Evolutionary conservation across 805 yeast genomes (phyloP).

Genomic region (Novakomyces olei): DNA sequence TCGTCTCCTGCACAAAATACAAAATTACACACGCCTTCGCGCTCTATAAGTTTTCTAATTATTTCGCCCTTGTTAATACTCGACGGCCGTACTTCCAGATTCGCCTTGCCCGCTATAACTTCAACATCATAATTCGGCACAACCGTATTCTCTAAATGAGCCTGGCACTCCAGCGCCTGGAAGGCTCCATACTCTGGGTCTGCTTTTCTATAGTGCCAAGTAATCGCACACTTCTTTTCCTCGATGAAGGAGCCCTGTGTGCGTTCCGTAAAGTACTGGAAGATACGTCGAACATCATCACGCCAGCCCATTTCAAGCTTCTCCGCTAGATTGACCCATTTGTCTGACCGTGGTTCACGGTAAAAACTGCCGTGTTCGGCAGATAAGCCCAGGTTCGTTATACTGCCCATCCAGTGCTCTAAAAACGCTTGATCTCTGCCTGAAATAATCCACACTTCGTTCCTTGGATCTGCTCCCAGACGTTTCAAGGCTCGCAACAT

Average conservation of each 20-base stretch:
- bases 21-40: slow-evolving; percentile 42
- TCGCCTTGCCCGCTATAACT: slow-evolving; percentile 93
- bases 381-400: slow-evolving; percentile 49
- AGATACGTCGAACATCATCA: slow-evolving; percentile 48
- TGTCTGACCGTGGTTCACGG: slow-evolving; percentile 32
- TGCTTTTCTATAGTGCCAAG: slow-evolving; percentile 93
- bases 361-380: slow-evolving; percentile 97
- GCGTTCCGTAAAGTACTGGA: slow-evolving; percentile 52
- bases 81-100: slow-evolving; percentile 87
- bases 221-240: slow-evolving; percentile 73
- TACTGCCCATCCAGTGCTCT: slow-evolving; percentile 68
- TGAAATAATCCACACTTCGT: slow-evolving; percentile 82
- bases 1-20: slow-evolving; percentile 87
- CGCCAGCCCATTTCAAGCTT: slow-evolving; percentile 89
- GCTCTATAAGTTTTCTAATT: slow-evolving; percentile 49
- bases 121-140: slow-evolving; percentile 58
- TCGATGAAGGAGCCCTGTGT: slow-evolving; percentile 85
- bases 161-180: slow-evolving; percentile 56
- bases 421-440: slow-evolving; percentile 86
- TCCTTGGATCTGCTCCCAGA: slow-evolving; percentile 51
- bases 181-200: slow-evolving; percentile 84
- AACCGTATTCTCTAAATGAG: slow-evolving; percentile 37
- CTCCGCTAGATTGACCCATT: slow-evolving; percentile 74
- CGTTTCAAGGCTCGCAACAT: slow-evolving; percentile 35
- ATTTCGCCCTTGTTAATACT: slow-evolving; percentile 94